Evolutionary conservation across 2,329 filamentous ascomycete species (phyloP).

Genomic region (Colletotrichum camelliae): DNA sequence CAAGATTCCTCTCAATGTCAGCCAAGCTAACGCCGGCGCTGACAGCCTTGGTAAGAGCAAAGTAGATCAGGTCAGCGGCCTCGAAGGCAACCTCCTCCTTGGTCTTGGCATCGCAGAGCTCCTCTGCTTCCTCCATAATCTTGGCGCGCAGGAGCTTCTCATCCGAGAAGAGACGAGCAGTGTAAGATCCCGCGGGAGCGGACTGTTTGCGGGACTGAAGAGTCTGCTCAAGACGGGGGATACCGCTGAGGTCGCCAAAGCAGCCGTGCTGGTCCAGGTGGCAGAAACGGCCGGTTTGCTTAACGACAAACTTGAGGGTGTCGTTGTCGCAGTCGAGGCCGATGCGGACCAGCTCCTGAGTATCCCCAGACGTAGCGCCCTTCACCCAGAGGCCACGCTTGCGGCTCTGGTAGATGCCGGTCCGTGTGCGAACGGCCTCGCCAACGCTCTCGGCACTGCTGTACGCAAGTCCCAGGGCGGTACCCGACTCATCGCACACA

Average conservation of each 20-base stretch:
- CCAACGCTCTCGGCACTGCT: conserved; percentile 89
- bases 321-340: conserved; percentile 93
- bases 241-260: conserved; percentile 83
- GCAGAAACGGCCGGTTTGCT: conserved; percentile 92
- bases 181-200: conserved; percentile 91
- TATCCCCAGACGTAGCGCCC: conserved; percentile 91
- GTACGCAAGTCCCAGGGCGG: conserved; percentile 89
- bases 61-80: conserved; percentile 94
- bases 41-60: conserved; percentile 89
- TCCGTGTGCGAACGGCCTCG: conserved; percentile 79
- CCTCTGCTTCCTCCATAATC: conserved; percentile 98
- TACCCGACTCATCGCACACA: conserved; percentile 86
- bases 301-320: conserved; percentile 87
- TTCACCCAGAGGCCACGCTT: conserved; percentile 98
- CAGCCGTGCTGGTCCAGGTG: conserved; percentile 92
- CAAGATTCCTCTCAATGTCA: conserved; percentile 90
- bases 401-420: conserved; percentile 92
- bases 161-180: conserved; percentile 89
- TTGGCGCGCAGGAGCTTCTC: conserved; percentile 89
- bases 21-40: conserved; percentile 83
- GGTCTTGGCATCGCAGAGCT: conserved; percentile 85
- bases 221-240: conserved; percentile 87
- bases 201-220: conserved; percentile 80
- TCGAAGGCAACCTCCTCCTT: conserved; percentile 90
- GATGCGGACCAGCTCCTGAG: conserved; percentile 85